Percentiles rank a stretch among this genome's conserved stretches.
These are phyloP conservation scores for Diaporthe longicolla DNA, from an alignment of 2,329 filamentous ascomycete genomes.

Conservation along the genomic window DNA sequence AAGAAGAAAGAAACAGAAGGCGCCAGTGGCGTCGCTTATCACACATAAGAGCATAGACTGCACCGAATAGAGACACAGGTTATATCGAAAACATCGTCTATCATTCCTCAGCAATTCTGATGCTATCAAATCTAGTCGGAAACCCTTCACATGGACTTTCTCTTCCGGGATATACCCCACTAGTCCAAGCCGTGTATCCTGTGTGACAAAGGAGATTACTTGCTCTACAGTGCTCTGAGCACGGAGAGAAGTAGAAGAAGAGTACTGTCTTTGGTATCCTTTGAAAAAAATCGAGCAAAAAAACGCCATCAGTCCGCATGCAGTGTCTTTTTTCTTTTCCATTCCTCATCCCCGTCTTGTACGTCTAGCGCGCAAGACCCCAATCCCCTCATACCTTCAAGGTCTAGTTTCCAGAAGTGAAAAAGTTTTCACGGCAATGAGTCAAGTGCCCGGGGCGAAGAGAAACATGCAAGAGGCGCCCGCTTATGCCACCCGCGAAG, in stretches of 20 bases:
- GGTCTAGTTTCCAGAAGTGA: constrained; percentile 25
- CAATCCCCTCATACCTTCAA: constrained; percentile 1
- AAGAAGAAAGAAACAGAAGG: background rate
- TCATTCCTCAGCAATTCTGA: background rate
- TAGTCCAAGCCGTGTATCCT: background rate
- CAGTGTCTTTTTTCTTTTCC: constrained; percentile 11
- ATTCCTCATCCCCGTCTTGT: background rate
- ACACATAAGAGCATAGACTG: background rate
- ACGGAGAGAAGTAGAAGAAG: background rate
- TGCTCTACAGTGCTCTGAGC: background rate
- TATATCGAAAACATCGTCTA: background rate
- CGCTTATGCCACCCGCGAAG: background rate
- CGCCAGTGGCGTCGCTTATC: background rate
- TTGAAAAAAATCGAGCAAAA: background rate
- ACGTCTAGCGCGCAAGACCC: constrained; percentile 2
- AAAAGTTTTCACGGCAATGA: background rate
- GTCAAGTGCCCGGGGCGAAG: background rate
- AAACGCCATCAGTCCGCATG: constrained; percentile 23
- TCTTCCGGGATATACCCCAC: background rate
- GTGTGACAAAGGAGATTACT: constrained; percentile 11
- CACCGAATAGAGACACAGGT: background rate
- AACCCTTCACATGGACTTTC: background rate
- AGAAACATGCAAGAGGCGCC: background rate
- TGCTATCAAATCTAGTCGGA: constrained; percentile 17
- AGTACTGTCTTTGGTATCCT: constrained; percentile 38